phyloP scores from a whole-genome alignment of 2,329 filamentous ascomycete genomes.

The Monilinia laxa region DNA sequence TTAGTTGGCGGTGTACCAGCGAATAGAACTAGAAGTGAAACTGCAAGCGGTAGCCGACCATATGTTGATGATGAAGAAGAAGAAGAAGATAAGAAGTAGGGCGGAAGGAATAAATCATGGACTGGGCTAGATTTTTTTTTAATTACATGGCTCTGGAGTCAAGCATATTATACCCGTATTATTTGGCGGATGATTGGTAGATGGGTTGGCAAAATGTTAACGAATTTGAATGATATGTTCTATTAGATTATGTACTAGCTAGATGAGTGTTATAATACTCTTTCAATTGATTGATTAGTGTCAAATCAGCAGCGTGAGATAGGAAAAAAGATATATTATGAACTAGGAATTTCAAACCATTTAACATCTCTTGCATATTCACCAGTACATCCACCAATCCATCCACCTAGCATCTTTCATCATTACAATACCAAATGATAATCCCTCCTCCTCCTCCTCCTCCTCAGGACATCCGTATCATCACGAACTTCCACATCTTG shows the following conservation, averaged over 20 bases:
- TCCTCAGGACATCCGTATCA: too few relatives aligned
- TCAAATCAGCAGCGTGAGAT: constrained; percentile 5
- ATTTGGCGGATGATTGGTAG: constrained; percentile 1
- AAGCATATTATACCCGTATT: constrained; percentile 13
- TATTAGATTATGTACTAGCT: not conserved
- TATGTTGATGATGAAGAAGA: not conserved
- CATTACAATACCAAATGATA: too few relatives aligned
- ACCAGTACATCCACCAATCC: too few relatives aligned
- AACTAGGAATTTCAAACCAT: not conserved
- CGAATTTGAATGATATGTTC: constrained; percentile 18
- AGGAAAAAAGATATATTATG: not conserved
- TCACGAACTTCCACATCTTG: too few relatives aligned
- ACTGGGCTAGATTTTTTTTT: not conserved
- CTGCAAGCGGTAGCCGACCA: not conserved
- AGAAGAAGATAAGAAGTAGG: not conserved
- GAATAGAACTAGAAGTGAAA: constrained; percentile 5
- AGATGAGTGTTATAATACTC: not conserved
- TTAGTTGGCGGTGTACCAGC: constrained; percentile 5
- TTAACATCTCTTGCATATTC: not conserved
- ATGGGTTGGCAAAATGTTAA: constrained; percentile 10
- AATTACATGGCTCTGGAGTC: constrained; percentile 5
- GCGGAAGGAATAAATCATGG: not conserved
- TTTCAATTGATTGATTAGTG: not conserved
- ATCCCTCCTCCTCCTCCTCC: not conserved
- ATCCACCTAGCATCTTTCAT: not conserved